Evolutionary conservation across 2,329 filamentous ascomycete species (phyloP), one percentile per base, ranked within the genome.

Genomic region (Drechslerella coelobrocha): DNA sequence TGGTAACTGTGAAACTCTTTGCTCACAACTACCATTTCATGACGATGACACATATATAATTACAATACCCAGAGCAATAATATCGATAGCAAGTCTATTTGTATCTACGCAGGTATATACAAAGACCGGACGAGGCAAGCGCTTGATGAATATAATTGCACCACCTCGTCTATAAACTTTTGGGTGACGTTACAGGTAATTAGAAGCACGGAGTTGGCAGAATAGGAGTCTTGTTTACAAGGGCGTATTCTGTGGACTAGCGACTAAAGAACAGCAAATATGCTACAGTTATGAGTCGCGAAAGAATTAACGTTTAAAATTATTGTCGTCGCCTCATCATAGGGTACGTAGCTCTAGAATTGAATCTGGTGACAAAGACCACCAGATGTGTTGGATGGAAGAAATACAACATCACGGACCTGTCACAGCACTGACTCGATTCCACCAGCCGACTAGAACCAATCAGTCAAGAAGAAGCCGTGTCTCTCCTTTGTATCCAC

Each of bases 331-430:
- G n/a, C n/a, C n/a, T n/a, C n/a, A n/a, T n/a, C 41, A 45, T 8
- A n/a, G 41, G n/a, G 41, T 45, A n/a, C 12, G 41, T 17, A 6
- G 41, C 6, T 34, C 8, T 8, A 37, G 8, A 8, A 37, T 8
- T n/a, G n/a, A n/a, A 37, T 37, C 8, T 37, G n/a, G 8, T 37
- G 8, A 37, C 8, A 37, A 37, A 43, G 39, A 14, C 39, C 3
- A n/a, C 31, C 55, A 45, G 45, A 60, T 60, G 55, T 60, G 55
- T 60, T 60, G 55, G 55, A 27, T 48, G 47, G 47, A 37, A 12
- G 55, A 60, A 60, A 50, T 60, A 37, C 55, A 60, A 60, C 55
- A 50, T 48, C 19, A 43, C 8, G 31, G 8, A 37, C 8, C 8
- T n/a, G 8, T 37, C 39, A 14, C n/a, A 14, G 21, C 3, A 43